A percentile compares a stretch with the other conserved stretches of the same genome.
Evolutionary conservation across 169 alveolate species (phyloP).

Genomic region (Amoebophrya sp.): DNA sequence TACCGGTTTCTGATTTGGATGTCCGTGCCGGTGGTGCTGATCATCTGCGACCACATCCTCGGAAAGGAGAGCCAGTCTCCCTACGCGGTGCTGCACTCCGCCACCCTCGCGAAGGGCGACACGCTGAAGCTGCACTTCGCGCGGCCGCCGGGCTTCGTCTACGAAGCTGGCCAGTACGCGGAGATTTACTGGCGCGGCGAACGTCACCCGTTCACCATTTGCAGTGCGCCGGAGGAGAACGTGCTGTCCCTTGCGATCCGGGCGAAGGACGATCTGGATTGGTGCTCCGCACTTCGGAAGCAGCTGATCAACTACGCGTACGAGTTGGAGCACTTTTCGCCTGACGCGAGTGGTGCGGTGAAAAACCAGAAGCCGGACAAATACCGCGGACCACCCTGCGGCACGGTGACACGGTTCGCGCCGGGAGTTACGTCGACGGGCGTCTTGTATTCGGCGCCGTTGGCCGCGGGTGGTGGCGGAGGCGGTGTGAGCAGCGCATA

Average conservation of each 20-base stretch:
- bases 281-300: neutral
- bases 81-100: neutral
- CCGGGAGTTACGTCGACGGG: too few species aligned
- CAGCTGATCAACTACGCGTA: neutral
- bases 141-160: neutral
- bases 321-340: too few species aligned
- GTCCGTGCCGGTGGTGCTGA: neutral
- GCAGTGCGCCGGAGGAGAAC: neutral
- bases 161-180: neutral
- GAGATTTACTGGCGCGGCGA: neutral
- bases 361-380: too few species aligned
- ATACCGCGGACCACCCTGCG: too few species aligned
- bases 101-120: neutral
- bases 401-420: too few species aligned
- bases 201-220: neutral
- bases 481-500: too few species aligned
- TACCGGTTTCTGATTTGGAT: neutral
- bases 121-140: neutral
- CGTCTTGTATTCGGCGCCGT: too few species aligned
- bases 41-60: neutral
- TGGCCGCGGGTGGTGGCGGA: too few species aligned
- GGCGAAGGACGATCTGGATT: neutral
- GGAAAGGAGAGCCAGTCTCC: neutral
- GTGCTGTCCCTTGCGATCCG: neutral
- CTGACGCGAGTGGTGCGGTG: too few species aligned